Base-by-base conservation (phyloP, 2,329 filamentous ascomycete genomes). In the Domatiomyces globalis region DNA sequence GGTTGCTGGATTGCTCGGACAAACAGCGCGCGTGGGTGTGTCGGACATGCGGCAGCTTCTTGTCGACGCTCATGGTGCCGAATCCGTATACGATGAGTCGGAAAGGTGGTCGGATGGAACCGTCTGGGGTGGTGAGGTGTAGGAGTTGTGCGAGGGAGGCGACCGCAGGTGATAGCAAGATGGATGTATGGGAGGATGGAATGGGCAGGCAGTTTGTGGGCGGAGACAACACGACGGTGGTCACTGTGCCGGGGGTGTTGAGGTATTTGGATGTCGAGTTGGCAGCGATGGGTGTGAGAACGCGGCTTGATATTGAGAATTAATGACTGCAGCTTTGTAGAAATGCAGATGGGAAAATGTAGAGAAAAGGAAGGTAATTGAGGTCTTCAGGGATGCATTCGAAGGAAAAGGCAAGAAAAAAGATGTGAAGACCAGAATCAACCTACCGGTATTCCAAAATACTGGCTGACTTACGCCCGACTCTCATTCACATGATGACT, bases 1-100 rank as follows among this genome's bases (percentile, higher is more conserved):
- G 92, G 53, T 75, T 98, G 54, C 83, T 98, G 74, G 96, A 98
- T 73, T 98, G 92, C 71, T 94, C 87, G 49, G 92, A 98, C 68
- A 94, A 95, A 67, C 81, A 84, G 25, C 83, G 84, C 56, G 83
- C 88, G 0, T 94, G 89, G 81, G 82, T 96, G 58, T 98, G 92
- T 69, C 83, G 87, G 51, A 73, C 73, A 33, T 98, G 92, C 66
- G 92, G 92, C 48, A 89, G 84, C 7, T 98, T 98, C 75, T 69
- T 96, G 57, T 87, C 85, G 0, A 87, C 87, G 9, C 86, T 94
- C 66, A 69, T 71, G 54, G 68, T 69, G 25, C 68, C 71, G n/a
- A 61, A 58, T 45, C 58, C 55, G 29, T 60, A 57, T 51, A 57
- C 54, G 20, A 42, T 54, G 15, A 45, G 49, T 29, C 49, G 47